Evolutionary conservation across 768 basidiomycete genomes (phyloP), one percentile per base, ranked within the genome.

Genomic region (Chiua virens): DNA sequence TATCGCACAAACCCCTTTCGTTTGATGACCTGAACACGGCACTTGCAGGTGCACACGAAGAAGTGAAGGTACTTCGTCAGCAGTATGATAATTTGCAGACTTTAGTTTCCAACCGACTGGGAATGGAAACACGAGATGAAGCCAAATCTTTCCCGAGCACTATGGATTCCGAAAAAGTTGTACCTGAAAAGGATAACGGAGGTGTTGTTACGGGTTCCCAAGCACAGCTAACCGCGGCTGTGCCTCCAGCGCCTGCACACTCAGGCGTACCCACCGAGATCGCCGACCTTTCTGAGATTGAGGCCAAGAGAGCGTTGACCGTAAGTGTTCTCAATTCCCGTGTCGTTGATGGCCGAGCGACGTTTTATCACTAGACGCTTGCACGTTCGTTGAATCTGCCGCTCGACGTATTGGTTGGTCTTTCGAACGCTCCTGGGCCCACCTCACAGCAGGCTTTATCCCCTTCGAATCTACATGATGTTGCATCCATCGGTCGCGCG

Each of bases 21-120:
- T 56, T 70, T 10, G 57, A 64, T 11, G 52, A 68, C 6, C 10
- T 68, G 50, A 64, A 66, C 13, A 30, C 46, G 14, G 67, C 62
- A 2, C 58, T 68, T 25, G 52, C 50, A 13, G 48, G 36, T 40
- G 64, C 64, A 1, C 58, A 56, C 2, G 56, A 58, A 17, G 68
- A 68, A 45, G 62, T 70, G 13, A 39, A 34, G 25, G 37, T 57
- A 8, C 66, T 68, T 21, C 66, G 62, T 14, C 55, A 43, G 23
- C 52, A 53, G 49, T 68, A 68, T 41, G 66, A 66, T 9, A 47
- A 52, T n/a, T 64, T 68, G 4, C 55, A 49, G 7, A 36, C 39
- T 2, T 27, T 59, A 22, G 55, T 70, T 6, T 34, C 54, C 11
- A 53, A 58, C 52, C 50, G 56, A 15, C 45, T 49, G 32, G 47